Evolutionary conservation across 2,329 filamentous ascomycete genomes (phyloP).

Genomic region (Hortaea werneckii): DNA sequence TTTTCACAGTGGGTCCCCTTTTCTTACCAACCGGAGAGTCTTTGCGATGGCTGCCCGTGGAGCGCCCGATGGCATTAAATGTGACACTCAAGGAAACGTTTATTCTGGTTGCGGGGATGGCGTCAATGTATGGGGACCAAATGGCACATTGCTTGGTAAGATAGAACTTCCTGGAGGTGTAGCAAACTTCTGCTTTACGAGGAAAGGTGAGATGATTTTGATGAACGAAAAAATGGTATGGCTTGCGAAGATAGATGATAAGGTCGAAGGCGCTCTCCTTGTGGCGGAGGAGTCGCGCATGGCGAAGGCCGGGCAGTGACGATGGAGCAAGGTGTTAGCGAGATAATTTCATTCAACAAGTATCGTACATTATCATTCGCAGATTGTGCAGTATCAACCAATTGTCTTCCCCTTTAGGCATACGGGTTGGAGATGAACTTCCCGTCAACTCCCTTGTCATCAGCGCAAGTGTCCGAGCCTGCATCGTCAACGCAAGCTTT

Average conservation of each 20-base stretch:
- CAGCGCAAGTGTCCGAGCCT: too few species aligned
- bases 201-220: conserved; percentile 16
- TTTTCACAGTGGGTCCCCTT: conserved; percentile 13
- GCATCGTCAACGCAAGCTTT: too few species aligned
- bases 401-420: too few species aligned
- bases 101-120: conserved; percentile 48
- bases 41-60: conserved; percentile 29
- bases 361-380: too few species aligned
- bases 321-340: too few species aligned
- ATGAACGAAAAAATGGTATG: conserved; percentile 19
- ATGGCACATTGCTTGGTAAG: conserved; percentile 45
- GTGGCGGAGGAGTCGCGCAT: too few species aligned
- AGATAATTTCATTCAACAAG: too few species aligned
- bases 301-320: too few species aligned
- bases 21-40: conserved; percentile 17
- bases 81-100: conserved; percentile 45
- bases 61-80: conserved; percentile 50
- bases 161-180: conserved; percentile 39
- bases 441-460: too few species aligned
- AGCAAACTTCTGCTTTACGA: conserved; percentile 25
- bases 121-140: conserved; percentile 43
- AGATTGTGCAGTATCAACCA: too few species aligned
- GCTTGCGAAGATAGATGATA: conserved; percentile 11
- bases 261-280: conserved; percentile 16
- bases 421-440: too few species aligned